Conservation (phyloP, 371 early-diverging fungal species). For the Syncephalis plumigaleata region DNA sequence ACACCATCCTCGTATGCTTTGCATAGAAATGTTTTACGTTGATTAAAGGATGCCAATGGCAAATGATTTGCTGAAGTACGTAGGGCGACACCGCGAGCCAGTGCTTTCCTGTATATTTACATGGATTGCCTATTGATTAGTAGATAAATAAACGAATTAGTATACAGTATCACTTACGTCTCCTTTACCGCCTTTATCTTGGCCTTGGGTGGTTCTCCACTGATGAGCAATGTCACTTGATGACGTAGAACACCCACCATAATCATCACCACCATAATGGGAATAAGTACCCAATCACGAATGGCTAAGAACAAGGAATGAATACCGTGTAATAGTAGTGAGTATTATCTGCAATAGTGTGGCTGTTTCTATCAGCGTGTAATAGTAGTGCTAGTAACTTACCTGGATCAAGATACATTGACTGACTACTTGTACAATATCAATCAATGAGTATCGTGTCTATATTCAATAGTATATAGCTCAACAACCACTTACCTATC, state of each 20-base stretch:
- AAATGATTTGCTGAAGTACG: slow-evolving; percentile 47
- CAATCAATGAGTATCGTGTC: too few relatives aligned
- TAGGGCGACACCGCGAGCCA: slow-evolving; percentile 52
- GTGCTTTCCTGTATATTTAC: slow-evolving; percentile 30
- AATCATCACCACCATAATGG: slow-evolving; percentile 93
- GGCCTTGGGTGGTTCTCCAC: slow-evolving; percentile 55
- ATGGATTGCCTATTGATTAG: neutral
- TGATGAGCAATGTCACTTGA: slow-evolving; percentile 73
- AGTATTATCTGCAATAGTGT: too few relatives aligned
- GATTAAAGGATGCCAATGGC: slow-evolving; percentile 47
- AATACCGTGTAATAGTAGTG: too few relatives aligned
- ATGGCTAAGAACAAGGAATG: slow-evolving; percentile 31
- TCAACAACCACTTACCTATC: too few relatives aligned
- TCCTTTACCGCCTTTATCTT: slow-evolving; percentile 60
- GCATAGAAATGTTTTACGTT: slow-evolving; percentile 46
- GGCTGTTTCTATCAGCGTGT: too few relatives aligned
- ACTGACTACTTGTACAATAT: slow-evolving; percentile 1
- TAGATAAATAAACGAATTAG: neutral
- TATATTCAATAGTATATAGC: too few relatives aligned
- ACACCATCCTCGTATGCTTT: slow-evolving; percentile 64
- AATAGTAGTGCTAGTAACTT: too few relatives aligned
- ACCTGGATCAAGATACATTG: slow-evolving; percentile 8
- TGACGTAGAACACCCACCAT: slow-evolving; percentile 85
- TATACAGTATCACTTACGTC: slow-evolving; percentile 20
- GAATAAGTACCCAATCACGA: slow-evolving; percentile 87